Base-by-base conservation (phyloP, 2,329 filamentous ascomycete genomes). In the Lasiodiplodia hormozganensis region DNA sequence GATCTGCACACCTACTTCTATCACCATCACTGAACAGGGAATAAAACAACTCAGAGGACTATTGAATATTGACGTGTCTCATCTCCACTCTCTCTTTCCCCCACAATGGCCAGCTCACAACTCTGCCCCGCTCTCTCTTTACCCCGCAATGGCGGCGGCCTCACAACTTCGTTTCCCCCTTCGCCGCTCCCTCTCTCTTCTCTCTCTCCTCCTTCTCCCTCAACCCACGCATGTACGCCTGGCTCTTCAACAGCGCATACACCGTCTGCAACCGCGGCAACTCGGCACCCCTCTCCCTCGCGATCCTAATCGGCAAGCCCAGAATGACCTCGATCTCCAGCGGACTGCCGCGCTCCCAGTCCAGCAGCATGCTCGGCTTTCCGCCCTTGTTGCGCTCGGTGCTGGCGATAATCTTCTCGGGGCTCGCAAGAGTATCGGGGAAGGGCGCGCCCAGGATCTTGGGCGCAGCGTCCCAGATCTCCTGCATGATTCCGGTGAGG, bases 251-350 rank as follows among this genome's bases (percentile, higher is more conserved):
- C 72, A 92, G 76, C 31, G 89, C 89, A 81, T 92, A 92, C 72
- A 92, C 72, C 25, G 80, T 90, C 81, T 92, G 88, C 80, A 92
- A 74, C 75, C 88, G 81, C 12, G 89, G 89, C 86, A 92, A 86
- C 73, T 90, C 86, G 2, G 86, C 77, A 0, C 77, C 79, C 60
- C 80, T 76, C 56, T 75, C 73, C 70, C 77, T 77, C 1, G 78
- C 84, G 69, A 83, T 72, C 54, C 78, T 75, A 4, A 85, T 76
- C 0, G 79, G 73, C 70, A 84, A 83, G 0, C 84, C 84, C 11
- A 85, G 68, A 65, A 86, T 85, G 0, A 83, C 83, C 69, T 86
- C 84, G 2, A 85, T 80, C 71, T 86, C 84, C 74, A 84, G 82
- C 6, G 76, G 74, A 23, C 82, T 75, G 1, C 76, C 77, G n/a